phyloP scores from a whole-genome alignment of 352 stramenopile genomes.

The Phytophthora pini region DNA sequence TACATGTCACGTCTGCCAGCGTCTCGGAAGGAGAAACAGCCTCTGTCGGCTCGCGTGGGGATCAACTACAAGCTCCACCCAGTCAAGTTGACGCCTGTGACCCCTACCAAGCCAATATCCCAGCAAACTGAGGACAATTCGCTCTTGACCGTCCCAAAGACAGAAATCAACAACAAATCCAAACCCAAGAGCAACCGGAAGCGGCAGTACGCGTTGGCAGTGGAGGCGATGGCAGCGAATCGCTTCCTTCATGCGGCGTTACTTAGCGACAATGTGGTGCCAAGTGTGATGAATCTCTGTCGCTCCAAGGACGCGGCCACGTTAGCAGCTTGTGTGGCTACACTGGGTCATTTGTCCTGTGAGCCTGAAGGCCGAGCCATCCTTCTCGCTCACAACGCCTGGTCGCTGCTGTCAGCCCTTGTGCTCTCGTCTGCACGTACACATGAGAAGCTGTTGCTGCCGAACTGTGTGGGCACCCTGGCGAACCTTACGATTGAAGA shows the following conservation, averaged over 20 bases:
- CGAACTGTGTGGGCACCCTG: conserved; percentile 61
- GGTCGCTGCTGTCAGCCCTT: conserved; percentile 50
- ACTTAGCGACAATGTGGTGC: conserved; percentile 67
- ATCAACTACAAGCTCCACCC: conserved; percentile 46
- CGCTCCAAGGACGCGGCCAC: conserved; percentile 69
- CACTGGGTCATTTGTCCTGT: conserved; percentile 62
- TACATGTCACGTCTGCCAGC: conserved; percentile 78
- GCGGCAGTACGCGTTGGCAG: conserved; percentile 64
- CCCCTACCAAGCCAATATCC: conserved; percentile 13
- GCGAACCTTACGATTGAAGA: conserved; percentile 83
- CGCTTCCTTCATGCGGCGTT: conserved; percentile 53
- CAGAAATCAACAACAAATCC: conserved; percentile 20
- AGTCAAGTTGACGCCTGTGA: conserved; percentile 61
- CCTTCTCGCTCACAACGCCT: conserved; percentile 60
- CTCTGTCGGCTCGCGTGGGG: conserved; percentile 30
- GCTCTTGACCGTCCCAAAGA: conserved; percentile 5
- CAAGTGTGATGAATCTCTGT: conserved; percentile 62
- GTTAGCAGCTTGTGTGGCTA: conserved; percentile 58
- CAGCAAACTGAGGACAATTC: conserved; percentile 20
- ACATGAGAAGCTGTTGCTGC: conserved; percentile 38
- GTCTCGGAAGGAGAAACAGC: conserved; percentile 52
- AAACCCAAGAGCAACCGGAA: conserved; percentile 53
- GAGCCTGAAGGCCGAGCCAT: conserved; percentile 52
- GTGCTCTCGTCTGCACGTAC: conserved; percentile 32
- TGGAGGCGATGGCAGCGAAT: conserved; percentile 77